Percentiles rank a stretch among this genome's conserved stretches.
Conservation (phyloP, 2,329 filamentous ascomycete genomes). For the Aspergillus pseudoglaucus region DNA sequence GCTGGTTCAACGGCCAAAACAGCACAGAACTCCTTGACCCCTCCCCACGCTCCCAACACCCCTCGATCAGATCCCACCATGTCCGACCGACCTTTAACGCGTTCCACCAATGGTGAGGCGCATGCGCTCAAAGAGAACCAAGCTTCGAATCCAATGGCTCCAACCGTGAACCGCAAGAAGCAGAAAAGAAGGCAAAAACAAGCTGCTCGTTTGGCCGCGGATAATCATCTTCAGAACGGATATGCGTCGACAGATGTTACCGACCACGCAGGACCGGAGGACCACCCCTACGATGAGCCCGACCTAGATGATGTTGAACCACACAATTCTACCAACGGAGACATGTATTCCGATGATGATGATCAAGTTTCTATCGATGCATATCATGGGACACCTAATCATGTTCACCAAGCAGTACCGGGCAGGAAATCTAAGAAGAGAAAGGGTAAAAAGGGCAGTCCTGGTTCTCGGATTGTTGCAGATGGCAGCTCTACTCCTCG, state of each 20-base stretch:
- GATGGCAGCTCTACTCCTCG: slow-evolving; percentile 35
- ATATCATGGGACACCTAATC: slow-evolving; percentile 13
- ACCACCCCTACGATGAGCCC: slow-evolving; percentile 23
- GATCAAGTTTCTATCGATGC: slow-evolving; percentile 40
- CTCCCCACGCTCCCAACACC: slow-evolving; percentile 15
- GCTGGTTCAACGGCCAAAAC: slow-evolving; percentile 1
- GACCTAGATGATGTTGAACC: slow-evolving; percentile 30
- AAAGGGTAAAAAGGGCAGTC: slow-evolving; percentile 32
- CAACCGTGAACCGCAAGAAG: slow-evolving; percentile 80
- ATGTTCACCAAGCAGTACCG: slow-evolving; percentile 12
- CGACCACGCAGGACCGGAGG: slow-evolving; percentile 25
- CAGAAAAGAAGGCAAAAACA: slow-evolving; percentile 84
- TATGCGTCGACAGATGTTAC: slow-evolving; percentile 16
- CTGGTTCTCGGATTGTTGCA: slow-evolving; percentile 28
- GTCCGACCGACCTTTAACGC: slow-evolving; percentile 23
- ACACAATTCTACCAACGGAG: slow-evolving; percentile 45
- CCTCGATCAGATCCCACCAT: slow-evolving; percentile 17
- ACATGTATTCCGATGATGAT: slow-evolving; percentile 53
- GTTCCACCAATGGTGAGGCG: slow-evolving; percentile 23
- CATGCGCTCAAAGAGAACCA: slow-evolving; percentile 14
- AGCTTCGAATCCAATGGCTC: slow-evolving; percentile 25
- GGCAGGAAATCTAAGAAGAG: slow-evolving; percentile 37
- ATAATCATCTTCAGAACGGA: slow-evolving; percentile 36
- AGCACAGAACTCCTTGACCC: slow-evolving; percentile 9
- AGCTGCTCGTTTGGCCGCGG: slow-evolving; percentile 63